Evolutionary conservation across 768 basidiomycete species (phyloP).

Genomic region (Rhodocollybia butyracea): DNA sequence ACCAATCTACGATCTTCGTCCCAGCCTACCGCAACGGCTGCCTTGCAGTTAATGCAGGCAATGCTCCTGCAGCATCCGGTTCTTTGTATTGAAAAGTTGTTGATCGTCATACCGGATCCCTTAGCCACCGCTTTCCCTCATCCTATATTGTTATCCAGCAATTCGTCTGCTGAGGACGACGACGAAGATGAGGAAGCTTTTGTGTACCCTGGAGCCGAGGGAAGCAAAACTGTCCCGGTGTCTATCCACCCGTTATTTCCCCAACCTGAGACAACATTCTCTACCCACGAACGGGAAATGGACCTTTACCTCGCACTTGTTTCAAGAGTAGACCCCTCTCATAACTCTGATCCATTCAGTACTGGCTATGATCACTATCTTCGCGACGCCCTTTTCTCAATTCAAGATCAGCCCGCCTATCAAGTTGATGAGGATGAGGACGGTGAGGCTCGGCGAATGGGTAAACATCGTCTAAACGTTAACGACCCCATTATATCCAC

Average conservation of each 20-base stretch:
- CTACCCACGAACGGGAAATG: conserved; percentile 84
- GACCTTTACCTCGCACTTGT: conserved; percentile 75
- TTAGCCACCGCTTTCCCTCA: conserved; percentile 73
- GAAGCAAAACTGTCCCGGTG: conserved; percentile 9
- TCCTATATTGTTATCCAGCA: conserved; percentile 38
- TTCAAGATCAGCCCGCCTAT: conserved; percentile 65
- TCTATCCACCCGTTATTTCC: conserved; percentile 37
- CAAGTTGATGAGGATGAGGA: conserved; percentile 35
- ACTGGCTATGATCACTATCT: conserved; percentile 86
- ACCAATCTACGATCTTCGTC: conserved; percentile 72
- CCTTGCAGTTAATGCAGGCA: conserved; percentile 77
- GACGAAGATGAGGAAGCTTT: conserved; percentile 24
- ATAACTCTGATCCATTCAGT: conserved; percentile 70
- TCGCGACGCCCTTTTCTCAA: conserved; percentile 64
- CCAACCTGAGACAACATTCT: conserved; percentile 71
- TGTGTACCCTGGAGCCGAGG: conserved; percentile 23
- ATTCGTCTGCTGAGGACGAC: conserved; percentile 38
- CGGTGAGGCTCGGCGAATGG: conserved; percentile 35
- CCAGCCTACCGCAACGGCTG: conserved; percentile 66
- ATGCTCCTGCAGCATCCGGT: conserved; percentile 70
- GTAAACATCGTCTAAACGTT: conserved; percentile 75
- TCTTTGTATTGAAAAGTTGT: conserved; percentile 59
- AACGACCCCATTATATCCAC: conserved; percentile 73
- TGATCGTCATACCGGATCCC: conserved; percentile 67
- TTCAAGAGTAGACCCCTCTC: conserved; percentile 71